Conservation (phyloP, 1,139 yeast species). For the Suhomyces wounanorum region DNA sequence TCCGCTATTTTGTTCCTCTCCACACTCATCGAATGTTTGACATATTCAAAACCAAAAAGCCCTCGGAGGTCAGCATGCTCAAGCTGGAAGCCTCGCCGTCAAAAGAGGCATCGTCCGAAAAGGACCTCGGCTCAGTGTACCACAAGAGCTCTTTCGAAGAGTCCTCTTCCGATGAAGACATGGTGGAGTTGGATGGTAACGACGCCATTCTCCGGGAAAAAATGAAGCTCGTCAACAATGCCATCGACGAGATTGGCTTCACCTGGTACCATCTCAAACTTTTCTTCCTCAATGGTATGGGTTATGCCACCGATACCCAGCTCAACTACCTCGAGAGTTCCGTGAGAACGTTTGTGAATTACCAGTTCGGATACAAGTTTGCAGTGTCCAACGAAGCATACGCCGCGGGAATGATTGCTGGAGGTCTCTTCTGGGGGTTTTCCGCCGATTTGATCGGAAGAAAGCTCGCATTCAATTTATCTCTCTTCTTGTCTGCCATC, state of each 20-base stretch:
- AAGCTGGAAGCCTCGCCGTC: not conserved
- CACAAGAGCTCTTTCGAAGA: constrained; percentile 10
- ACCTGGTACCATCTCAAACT: constrained; percentile 49
- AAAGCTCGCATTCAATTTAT: constrained; percentile 38
- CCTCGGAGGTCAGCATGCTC: not conserved
- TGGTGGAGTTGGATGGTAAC: constrained; percentile 23
- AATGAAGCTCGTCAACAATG: constrained; percentile 44
- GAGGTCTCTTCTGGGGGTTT: constrained; percentile 44
- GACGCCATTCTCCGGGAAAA: constrained; percentile 37
- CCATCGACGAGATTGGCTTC: constrained; percentile 54
- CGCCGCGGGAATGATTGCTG: constrained; percentile 53
- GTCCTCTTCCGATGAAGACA: constrained; percentile 16
- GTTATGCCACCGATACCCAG: constrained; percentile 65
- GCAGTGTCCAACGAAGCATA: constrained; percentile 30
- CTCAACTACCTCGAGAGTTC: constrained; percentile 44
- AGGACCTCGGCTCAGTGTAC: constrained; percentile 7
- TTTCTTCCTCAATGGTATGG: constrained; percentile 55
- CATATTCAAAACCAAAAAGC: not conserved
- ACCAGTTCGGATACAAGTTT: constrained; percentile 40
- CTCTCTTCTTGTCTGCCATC: constrained; percentile 26
- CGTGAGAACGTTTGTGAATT: constrained; percentile 42
- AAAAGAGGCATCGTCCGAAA: not conserved
- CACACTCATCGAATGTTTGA: not conserved
- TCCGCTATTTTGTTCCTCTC: not conserved
- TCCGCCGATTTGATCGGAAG: constrained; percentile 30